Evolutionary conservation across 208 protist species (phyloP).

Genomic region (Crithidia expoeki): DNA sequence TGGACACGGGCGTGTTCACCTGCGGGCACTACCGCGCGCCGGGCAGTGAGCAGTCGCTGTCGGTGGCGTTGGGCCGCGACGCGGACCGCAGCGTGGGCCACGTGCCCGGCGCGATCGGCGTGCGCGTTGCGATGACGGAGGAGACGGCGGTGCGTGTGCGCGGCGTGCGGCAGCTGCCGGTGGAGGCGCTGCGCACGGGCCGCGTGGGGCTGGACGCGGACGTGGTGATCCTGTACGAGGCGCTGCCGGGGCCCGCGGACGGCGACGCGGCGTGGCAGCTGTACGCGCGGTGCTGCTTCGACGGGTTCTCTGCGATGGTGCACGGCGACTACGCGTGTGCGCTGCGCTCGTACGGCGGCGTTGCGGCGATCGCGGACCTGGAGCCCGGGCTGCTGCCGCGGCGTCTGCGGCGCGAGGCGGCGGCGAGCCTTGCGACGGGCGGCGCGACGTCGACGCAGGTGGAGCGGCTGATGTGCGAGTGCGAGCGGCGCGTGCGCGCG

Average conservation of each 20-base stretch:
- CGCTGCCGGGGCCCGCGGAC: constrained; percentile 24
- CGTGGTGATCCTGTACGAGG: constrained; percentile 41
- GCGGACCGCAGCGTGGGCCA: constrained; percentile 26
- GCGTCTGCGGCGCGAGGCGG: constrained; percentile 27
- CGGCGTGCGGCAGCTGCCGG: constrained; percentile 39
- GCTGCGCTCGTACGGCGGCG: constrained; percentile 32
- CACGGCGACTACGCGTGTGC: constrained; percentile 43
- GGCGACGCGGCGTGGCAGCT: constrained; percentile 32
- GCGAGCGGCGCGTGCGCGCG: constrained; percentile 15
- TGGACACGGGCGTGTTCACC: constrained; percentile 37
- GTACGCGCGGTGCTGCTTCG: constrained; percentile 29
- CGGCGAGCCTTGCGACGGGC: constrained; percentile 3
- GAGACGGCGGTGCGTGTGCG: no score
- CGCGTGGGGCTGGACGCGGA: constrained; percentile 19
- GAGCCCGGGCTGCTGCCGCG: constrained; percentile 24
- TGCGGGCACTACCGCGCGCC: constrained; percentile 22
- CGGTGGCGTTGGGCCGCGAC: constrained; percentile 38
- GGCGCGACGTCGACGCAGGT: constrained; percentile 26
- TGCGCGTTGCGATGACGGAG: no score
- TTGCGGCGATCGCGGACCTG: constrained; percentile 29
- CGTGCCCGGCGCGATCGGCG: constrained; percentile 30
- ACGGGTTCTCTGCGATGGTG: constrained; percentile 48
- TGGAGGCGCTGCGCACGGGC: no score
- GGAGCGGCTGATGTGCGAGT: constrained; percentile 27
- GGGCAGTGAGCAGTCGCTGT: constrained; percentile 25